Percentiles rank a stretch among this genome's conserved stretches.
Evolutionary conservation across 1,139 yeast genomes (phyloP).

Genomic region (Debaryomycetaceae sp.): DNA sequence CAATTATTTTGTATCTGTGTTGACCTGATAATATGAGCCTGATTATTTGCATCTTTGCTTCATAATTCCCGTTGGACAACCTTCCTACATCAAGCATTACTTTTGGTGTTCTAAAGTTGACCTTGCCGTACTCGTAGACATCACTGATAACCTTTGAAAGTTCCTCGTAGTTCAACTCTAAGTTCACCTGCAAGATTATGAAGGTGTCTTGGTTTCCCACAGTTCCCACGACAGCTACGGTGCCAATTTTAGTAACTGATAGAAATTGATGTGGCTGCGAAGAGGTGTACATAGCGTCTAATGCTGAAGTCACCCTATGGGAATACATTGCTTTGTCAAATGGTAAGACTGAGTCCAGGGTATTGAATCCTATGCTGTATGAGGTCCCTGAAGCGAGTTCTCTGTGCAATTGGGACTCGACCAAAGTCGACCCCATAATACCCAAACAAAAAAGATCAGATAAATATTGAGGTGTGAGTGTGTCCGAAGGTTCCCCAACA

Average conservation of each 20-base stretch:
- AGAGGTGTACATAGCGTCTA: constrained; percentile 41
- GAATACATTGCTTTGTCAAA: constrained; percentile 20
- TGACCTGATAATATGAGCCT: constrained; percentile 11
- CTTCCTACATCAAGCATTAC: constrained; percentile 31
- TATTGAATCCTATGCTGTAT: constrained; percentile 40
- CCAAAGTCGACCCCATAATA: constrained; percentile 29
- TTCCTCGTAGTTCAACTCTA: constrained; percentile 13
- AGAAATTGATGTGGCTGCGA: constrained; percentile 40
- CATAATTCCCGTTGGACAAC: constrained; percentile 16
- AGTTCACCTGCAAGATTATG: constrained; percentile 25
- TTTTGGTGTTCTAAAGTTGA: constrained; percentile 15
- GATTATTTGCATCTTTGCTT: constrained; percentile 13
- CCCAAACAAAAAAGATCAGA: constrained; percentile 42
- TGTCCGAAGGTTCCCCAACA: constrained; percentile 40
- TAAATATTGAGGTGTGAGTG: constrained; percentile 45
- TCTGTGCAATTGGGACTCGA: constrained; percentile 45
- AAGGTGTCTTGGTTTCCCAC: constrained; percentile 45
- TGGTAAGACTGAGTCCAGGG: constrained; percentile 18
- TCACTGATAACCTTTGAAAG: constrained; percentile 13
- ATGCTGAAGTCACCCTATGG: constrained; percentile 28
- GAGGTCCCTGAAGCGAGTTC: constrained; percentile 46
- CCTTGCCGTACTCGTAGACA: constrained; percentile 17
- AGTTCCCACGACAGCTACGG: constrained; percentile 44
- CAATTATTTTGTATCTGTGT: constrained; percentile 20
- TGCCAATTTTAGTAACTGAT: constrained; percentile 41